These are phyloP conservation scores for Diplocarpon mali DNA, from an alignment of 2,329 filamentous ascomycete species.

Conservation along the genomic window DNA sequence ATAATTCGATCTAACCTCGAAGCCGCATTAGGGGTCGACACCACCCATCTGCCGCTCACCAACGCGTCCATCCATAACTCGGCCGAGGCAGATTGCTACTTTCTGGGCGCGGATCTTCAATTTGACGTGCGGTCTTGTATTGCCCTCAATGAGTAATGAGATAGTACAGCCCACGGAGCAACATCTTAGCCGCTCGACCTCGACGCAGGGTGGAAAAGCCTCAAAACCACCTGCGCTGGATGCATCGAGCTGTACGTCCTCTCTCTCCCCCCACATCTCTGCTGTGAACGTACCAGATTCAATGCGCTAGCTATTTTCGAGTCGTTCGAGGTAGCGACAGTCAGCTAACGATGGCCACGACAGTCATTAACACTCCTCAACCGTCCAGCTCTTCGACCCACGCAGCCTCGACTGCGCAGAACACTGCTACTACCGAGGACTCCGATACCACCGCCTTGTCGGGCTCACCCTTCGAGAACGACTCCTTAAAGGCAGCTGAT, in stretches of 20 bases:
- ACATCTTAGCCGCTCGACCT: constrained; percentile 24
- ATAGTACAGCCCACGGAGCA: constrained; percentile 27
- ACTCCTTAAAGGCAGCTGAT: constrained; percentile 16
- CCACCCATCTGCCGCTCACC: constrained; percentile 7
- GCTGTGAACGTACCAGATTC: neutral
- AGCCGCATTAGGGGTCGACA: constrained; percentile 10
- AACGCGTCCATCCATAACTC: constrained; percentile 16
- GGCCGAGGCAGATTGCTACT: too few relatives aligned
- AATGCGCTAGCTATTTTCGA: constrained; percentile 6
- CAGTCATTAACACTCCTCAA: constrained; percentile 22
- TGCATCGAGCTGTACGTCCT: constrained; percentile 24
- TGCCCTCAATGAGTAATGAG: constrained; percentile 31
- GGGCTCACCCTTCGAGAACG: constrained; percentile 21
- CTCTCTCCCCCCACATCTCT: neutral
- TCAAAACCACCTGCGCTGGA: constrained; percentile 24
- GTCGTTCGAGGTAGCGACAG: neutral
- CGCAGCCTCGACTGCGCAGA: constrained; percentile 22
- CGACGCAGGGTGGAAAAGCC: constrained; percentile 23
- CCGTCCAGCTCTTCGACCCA: constrained; percentile 25
- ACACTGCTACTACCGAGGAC: constrained; percentile 24
- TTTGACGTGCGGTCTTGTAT: constrained; percentile 12
- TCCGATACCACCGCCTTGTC: constrained; percentile 21
- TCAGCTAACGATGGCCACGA: constrained; percentile 15
- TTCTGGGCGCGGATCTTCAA: neutral
- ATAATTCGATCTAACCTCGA: constrained; percentile 3